Evolutionary conservation across 768 basidiomycete species (phyloP).

Genomic region (Boletus pseudopeckii): DNA sequence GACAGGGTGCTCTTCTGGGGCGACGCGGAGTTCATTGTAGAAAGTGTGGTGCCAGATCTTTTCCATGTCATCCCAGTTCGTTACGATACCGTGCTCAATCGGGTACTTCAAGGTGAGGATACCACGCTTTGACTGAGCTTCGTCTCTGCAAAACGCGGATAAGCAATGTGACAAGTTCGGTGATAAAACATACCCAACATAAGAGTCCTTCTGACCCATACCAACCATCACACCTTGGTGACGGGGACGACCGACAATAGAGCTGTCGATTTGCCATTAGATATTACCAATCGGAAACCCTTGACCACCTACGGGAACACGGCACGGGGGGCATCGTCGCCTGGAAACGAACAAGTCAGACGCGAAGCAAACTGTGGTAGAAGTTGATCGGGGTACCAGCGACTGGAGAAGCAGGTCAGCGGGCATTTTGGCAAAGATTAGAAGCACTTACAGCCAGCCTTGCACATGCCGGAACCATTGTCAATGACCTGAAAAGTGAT

Average conservation of each 20-base stretch:
- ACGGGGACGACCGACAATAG: conserved; percentile 92
- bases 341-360: conserved; percentile 38
- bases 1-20: conserved; percentile 74
- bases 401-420: conserved; percentile 40
- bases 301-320: conserved; percentile 83
- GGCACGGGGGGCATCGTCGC: conserved; percentile 86
- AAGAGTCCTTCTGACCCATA: conserved; percentile 96
- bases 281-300: conserved; percentile 1
- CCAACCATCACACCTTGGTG: conserved; percentile 97
- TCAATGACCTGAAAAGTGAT: conserved; percentile 65
- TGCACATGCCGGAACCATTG: conserved; percentile 99
- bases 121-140: conserved; percentile 93
- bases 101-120: conserved; percentile 92
- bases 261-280: conserved; percentile 41
- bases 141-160: conserved; percentile 53
- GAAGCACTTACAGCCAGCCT: conserved; percentile 86
- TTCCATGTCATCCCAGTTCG: conserved; percentile 99
- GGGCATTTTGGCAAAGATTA: conserved; percentile 4
- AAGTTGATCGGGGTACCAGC: conserved; percentile 46
- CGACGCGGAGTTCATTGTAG: conserved; percentile 78
- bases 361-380: background rate
- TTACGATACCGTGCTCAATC: conserved; percentile 91
- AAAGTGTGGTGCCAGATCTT: conserved; percentile 99
- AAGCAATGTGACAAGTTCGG: conserved; percentile 10
- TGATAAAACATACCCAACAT: conserved; percentile 65